Evolutionary conservation across 2,329 filamentous ascomycete genomes (phyloP), one percentile per base, ranked within the genome.

Genomic region (Hawksworthiomyces lignivorus): DNA sequence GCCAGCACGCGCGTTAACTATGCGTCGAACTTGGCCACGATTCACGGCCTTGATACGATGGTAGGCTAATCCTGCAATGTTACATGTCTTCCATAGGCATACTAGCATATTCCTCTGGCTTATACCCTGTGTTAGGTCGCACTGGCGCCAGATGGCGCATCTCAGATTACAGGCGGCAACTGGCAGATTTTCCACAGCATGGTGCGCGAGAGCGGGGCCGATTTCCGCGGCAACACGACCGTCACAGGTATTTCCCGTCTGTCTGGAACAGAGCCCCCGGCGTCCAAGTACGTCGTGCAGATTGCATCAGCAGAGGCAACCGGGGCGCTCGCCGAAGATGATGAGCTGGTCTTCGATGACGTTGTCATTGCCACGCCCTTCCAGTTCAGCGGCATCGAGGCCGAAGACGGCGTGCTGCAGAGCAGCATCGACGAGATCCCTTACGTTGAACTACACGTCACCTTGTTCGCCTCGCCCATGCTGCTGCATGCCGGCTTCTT

Each of bases 1-100:
- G 87, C 90, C 2, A 84, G 81, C 44, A 96, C 92, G 1, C 75
- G 92, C 17, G 90, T 96, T 49, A 97, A 97, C 61, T 98, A 96
- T 62, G 92, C 85, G 1, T 87, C 89, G 36, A 96, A 97, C 52
- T 62, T 97, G 11, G 75, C 70, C n/a, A 68, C 79, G 27, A 92
- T 97, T 36, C 89, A 97, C 55, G 92, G 87, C 0, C 64, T 98
- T 1, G 87, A 94, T 54, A 80, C 89, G 1, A 87, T 96, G 83
- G 77, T 77, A 45, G 39, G 56, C n/a, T n/a, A n/a, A n/a, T n/a
- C n/a, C n/a, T n/a, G n/a, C n/a, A n/a, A n/a, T n/a, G n/a, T n/a
- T n/a, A n/a, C n/a, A n/a, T n/a, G n/a, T n/a, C n/a, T n/a, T n/a
- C n/a, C n/a, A n/a, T n/a, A n/a, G n/a, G n/a, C n/a, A n/a, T n/a